A percentile compares a stretch with the other conserved stretches of the same genome.
Evolutionary conservation across 1,139 yeast genomes (phyloP).

Genomic region (Nakaseomyces delphensis): DNA sequence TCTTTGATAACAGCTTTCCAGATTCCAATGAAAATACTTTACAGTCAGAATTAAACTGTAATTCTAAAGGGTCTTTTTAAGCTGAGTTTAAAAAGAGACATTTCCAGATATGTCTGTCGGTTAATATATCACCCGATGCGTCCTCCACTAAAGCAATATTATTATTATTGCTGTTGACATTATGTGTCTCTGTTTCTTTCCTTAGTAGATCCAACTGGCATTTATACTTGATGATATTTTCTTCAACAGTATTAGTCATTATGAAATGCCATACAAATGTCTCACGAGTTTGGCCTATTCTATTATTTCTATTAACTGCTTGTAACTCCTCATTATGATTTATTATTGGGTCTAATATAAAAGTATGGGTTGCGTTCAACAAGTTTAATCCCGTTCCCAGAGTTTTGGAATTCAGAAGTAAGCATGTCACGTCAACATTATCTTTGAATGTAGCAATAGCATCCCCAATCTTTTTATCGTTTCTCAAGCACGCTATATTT

Average conservation of each 20-base stretch:
- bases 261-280: slow-evolving; percentile 92
- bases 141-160: too few species aligned
- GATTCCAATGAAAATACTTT: too few species aligned
- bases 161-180: neutral
- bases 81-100: neutral
- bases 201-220: slow-evolving; percentile 15
- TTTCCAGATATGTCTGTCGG: neutral
- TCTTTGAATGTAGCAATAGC: slow-evolving; percentile 55
- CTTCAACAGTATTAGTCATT: slow-evolving; percentile 81
- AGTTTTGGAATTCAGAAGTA: slow-evolving; percentile 72
- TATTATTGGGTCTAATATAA: slow-evolving; percentile 84
- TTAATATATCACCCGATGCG: neutral
- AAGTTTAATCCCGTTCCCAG: slow-evolving; percentile 87
- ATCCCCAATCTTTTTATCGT: slow-evolving; percentile 20
- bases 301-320: slow-evolving; percentile 82
- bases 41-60: too few species aligned
- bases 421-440: slow-evolving; percentile 64
- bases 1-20: too few species aligned
- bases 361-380: slow-evolving; percentile 84
- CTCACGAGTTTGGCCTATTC: slow-evolving; percentile 76
- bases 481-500: slow-evolving; percentile 33
- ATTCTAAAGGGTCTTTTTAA: too few species aligned
- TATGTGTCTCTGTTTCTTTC: neutral
- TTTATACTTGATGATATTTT: slow-evolving; percentile 53
- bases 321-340: slow-evolving; percentile 81